Evolutionary conservation across 2,329 filamentous ascomycete species (phyloP).

Genomic region (Lachnellula occidentalis): DNA sequence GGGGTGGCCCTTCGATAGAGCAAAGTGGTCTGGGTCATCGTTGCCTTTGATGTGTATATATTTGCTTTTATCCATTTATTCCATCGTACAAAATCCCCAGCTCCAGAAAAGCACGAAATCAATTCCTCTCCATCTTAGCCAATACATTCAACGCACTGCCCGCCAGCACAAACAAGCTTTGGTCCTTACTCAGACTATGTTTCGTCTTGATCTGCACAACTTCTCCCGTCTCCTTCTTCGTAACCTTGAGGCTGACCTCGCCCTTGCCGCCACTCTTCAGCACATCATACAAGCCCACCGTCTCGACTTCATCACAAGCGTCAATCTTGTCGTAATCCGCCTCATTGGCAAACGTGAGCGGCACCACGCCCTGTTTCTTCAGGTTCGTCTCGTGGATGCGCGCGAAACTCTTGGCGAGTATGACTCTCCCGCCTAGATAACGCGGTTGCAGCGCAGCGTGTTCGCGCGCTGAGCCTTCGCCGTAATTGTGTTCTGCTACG

Average conservation of each 20-base stretch:
- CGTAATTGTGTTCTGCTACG: slow-evolving; percentile 99
- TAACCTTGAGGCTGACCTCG: slow-evolving; percentile 63
- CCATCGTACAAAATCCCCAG: no score
- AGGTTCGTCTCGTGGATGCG: slow-evolving; percentile 99
- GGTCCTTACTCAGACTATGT: slow-evolving; percentile 84
- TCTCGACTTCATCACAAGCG: slow-evolving; percentile 78
- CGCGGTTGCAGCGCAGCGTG: slow-evolving; percentile 96
- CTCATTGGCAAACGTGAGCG: slow-evolving; percentile 87
- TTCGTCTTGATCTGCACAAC: slow-evolving; percentile 68
- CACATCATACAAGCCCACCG: slow-evolving; percentile 78
- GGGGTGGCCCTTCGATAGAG: no score
- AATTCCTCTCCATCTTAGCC: slow-evolving; percentile 47
- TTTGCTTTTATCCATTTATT: no score
- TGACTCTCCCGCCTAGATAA: slow-evolving; percentile 92
- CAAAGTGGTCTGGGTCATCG: no score
- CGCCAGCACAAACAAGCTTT: slow-evolving; percentile 86
- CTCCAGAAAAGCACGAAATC: background rate
- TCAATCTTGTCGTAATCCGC: slow-evolving; percentile 94
- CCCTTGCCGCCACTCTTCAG: slow-evolving; percentile 73
- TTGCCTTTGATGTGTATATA: no score
- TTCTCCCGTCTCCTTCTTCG: slow-evolving; percentile 55
- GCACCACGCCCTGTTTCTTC: slow-evolving; percentile 99
- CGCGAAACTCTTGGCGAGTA: slow-evolving; percentile 92
- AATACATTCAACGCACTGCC: slow-evolving; percentile 91
- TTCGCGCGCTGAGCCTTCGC: slow-evolving; percentile 95